A percentile compares a stretch with the other conserved stretches of the same genome.
phyloP scores from a whole-genome alignment of 305 asterid species.

The Plantago rigida region DNA sequence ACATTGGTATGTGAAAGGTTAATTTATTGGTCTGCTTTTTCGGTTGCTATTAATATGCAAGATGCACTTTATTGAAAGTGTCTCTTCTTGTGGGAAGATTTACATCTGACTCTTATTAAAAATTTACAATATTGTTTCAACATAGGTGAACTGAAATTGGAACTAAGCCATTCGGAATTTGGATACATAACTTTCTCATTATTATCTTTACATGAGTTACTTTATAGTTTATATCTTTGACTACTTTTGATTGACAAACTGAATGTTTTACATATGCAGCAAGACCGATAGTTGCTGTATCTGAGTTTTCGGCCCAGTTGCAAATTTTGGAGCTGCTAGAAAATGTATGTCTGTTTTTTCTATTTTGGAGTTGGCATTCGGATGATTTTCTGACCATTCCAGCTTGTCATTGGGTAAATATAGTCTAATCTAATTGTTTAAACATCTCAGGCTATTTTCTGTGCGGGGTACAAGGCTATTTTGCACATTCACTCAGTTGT shows the following conservation, averaged over 20 bases:
- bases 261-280: constrained; percentile 40
- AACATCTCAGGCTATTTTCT: constrained; percentile 69
- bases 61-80: background rate
- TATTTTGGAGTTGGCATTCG: constrained; percentile 5
- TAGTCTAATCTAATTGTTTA: background rate
- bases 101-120: too few relatives aligned
- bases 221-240: too few relatives aligned
- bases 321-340: constrained; percentile 85
- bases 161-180: too few relatives aligned
- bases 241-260: constrained; percentile 4
- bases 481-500: constrained; percentile 77
- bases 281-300: constrained; percentile 61
- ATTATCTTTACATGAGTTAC: too few relatives aligned
- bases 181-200: too few relatives aligned
- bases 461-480: constrained; percentile 95
- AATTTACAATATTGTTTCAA: too few relatives aligned
- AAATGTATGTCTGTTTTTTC: constrained; percentile 41
- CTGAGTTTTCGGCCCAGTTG: constrained; percentile 76
- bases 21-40: too few relatives aligned
- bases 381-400: constrained; percentile 1
- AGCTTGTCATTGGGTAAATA: background rate
- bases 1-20: constrained; percentile 44
- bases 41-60: too few relatives aligned
- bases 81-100: background rate
- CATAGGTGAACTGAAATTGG: too few relatives aligned